Evolutionary conservation across 2,329 filamentous ascomycete species (phyloP), one percentile per base, ranked within the genome.

Genomic region (Paraconiothyrium brasiliense): DNA sequence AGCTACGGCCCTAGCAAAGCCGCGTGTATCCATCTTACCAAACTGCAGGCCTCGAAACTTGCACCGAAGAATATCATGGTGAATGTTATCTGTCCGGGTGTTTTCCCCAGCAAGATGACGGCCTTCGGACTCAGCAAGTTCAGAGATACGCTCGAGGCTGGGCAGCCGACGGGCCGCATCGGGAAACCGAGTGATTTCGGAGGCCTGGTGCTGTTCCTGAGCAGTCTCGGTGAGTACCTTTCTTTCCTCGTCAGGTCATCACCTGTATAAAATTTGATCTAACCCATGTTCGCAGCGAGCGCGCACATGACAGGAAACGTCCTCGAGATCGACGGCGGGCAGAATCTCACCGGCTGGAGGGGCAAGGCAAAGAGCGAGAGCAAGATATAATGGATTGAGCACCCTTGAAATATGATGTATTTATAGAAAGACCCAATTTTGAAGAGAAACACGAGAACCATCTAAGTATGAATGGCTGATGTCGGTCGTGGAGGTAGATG

Each of bases 101-200:
- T 81, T 14, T 86, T 86, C 65, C 79, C 84, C 48, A 84, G 81
- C 34, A 83, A 84, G 50, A 86, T 86, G 84, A 85, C 85, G 65
- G 81, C 79, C n/a, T 84, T 82, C 35, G 85, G 84, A 0, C 74
- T 87, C 49, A 73, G 83, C 35, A 80, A 82, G 57, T 85, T 81
- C 58, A 79, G 80, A 54, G 83, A 86, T 44, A 77, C 78, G 1
- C 78, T 87, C 22, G 79, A 82, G 47, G 66, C 76, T 0, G 75
- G 77, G 7, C 82, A 84, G 71, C 82, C 82, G 1, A 82, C 78
- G 11, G 82, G 82, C 1, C 70, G 82, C 16, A 77, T 84, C 35
- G 82, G 82, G 4, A 83, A 80, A 66, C 82, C 82, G 1, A 77
- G 78, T 58, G 82, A 84, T 63, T 83, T 84, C 67, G 82, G 78